Conservation (phyloP, 2,329 filamentous ascomycete species). For the Calcarisporium arbuscula region DNA sequence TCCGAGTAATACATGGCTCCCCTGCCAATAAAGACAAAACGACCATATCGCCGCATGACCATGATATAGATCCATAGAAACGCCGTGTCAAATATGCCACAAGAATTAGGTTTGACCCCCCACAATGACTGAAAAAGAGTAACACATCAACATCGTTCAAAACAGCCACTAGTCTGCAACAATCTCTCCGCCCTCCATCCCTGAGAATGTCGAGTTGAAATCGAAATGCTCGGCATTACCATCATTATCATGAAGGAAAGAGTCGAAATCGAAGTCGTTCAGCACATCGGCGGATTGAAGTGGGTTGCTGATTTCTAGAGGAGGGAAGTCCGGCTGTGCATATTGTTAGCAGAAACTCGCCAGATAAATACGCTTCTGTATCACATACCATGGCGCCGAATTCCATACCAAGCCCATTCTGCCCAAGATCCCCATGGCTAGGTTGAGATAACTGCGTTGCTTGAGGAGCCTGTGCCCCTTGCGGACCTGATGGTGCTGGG, state of each 20-base stretch:
- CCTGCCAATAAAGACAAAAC: conserved; percentile 24
- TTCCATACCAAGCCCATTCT: conserved; percentile 41
- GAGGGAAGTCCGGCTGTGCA: conserved; percentile 36
- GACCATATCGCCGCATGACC: conserved; percentile 34
- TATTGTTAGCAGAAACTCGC: conserved; percentile 7
- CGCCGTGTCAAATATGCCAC: conserved; percentile 35
- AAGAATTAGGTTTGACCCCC: conserved; percentile 29
- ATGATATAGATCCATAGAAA: conserved; percentile 34
- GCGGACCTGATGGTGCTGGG: conserved; percentile 22
- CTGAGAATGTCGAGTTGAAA: conserved; percentile 43
- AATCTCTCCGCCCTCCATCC: conserved; percentile 54
- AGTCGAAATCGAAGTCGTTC: conserved; percentile 62
- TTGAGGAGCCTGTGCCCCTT: conserved; percentile 27
- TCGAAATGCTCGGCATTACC: conserved; percentile 44
- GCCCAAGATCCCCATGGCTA: conserved; percentile 40
- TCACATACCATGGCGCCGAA: conserved; percentile 36
- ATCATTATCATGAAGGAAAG: conserved; percentile 55
- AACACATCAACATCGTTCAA: too few species aligned
- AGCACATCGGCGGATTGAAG: conserved; percentile 50
- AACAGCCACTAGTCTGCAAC: conserved; percentile 44
- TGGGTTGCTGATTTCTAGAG: conserved; percentile 51
- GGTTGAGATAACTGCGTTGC: too few species aligned
- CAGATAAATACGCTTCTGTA: too few species aligned
- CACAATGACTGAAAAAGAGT: conserved; percentile 5
- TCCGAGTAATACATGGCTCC: conserved; percentile 11